phyloP scores from a whole-genome alignment of 805 yeast genomes.

The Ogataea angusta region DNA sequence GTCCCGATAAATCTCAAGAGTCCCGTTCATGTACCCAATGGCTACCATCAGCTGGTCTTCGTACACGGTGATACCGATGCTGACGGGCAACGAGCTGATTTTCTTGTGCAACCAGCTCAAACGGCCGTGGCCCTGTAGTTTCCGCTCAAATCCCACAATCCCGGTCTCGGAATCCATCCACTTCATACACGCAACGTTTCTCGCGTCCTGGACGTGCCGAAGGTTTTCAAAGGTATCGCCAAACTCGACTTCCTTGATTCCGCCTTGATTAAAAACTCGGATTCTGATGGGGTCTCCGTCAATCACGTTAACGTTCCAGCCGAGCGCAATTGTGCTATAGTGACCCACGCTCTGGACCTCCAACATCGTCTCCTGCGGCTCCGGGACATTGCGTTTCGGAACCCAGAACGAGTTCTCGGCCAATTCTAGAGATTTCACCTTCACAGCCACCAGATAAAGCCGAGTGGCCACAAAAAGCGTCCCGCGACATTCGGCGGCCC shows the following conservation, averaged over 20 bases:
- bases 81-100: neutral
- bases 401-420: constrained; percentile 1
- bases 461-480: constrained; percentile 3
- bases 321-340: constrained; percentile 1
- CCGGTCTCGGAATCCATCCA: constrained; percentile 5
- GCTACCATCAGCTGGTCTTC: neutral
- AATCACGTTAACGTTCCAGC: constrained; percentile 6
- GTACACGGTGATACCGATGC: neutral
- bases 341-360: neutral
- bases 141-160: constrained; percentile 1
- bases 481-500: constrained; percentile 2
- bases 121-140: constrained; percentile 2
- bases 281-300: constrained; percentile 1
- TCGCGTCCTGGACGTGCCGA: neutral
- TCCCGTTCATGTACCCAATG: constrained; percentile 8
- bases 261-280: constrained; percentile 1
- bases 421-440: neutral
- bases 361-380: neutral
- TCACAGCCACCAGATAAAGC: constrained; percentile 3
- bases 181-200: constrained; percentile 2
- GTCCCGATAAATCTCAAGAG: neutral
- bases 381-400: neutral
- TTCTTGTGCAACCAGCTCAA: neutral
- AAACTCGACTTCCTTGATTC: constrained; percentile 3
- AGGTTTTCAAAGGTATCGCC: neutral